Evolutionary conservation across 2,329 filamentous ascomycete species (phyloP), one percentile per base, ranked within the genome.

Genomic region (Ramichloridium luteum): DNA sequence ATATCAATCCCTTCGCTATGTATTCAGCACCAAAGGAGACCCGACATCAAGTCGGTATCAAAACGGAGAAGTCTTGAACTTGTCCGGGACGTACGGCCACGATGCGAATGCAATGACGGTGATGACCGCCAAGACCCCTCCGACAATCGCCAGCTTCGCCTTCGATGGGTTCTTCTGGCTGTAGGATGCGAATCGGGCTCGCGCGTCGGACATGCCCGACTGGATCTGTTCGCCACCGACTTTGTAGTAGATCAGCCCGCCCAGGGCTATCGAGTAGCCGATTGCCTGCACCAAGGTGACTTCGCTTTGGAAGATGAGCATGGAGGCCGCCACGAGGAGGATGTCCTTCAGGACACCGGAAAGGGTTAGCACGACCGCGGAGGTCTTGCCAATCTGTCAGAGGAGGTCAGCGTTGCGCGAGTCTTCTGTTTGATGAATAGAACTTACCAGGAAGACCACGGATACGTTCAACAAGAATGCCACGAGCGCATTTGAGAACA

Each of bases 301-400:
- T 32, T 77, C 72, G 40, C 81, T 81, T 46, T 74, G 72, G 77
- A 81, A 88, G 57, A 88, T 81, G 44, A 81, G 58, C 74, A 86
- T 84, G 39, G 80, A 85, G 25, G 79, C 78, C 31, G 68, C 64
- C 36, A 90, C 82, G 27, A 90, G 76, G 48, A 90, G 69, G 36
- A 90, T 82, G 58, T 90, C 82, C 70, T 88, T 90, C 41, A 90
- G 74, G 17, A 90, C 81, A 64, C 82, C 82, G 52, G 80, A 88
- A 26, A 90, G 77, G 14, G 83, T 90, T 48, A 90, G 76, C 46
- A 88, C 78, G 32, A 90, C 76, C 30, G 81, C 82, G 1, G 81
- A 88, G 9, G 82, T 88, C 66, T 81, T 86, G 64, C 82, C 82
- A 53, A 90, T 88, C 80, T 86, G 42, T 37, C 28, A 35, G 37